Evolutionary conservation across 2,329 filamentous ascomycete species (phyloP).

Genomic region (Penicillium hesseltinei): DNA sequence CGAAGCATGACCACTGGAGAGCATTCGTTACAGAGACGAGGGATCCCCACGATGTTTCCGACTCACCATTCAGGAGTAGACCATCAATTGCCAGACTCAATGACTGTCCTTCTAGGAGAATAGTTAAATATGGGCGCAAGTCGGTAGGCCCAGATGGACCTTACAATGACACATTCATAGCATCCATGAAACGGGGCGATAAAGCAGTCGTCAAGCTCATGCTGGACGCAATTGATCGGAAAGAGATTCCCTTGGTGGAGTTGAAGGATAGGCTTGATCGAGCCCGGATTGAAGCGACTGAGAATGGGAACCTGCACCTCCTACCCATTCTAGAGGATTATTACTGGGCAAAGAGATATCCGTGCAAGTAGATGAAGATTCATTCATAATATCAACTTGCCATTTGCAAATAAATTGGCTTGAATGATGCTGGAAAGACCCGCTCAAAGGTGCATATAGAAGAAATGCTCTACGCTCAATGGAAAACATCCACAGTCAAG

Average conservation of each 20-base stretch:
- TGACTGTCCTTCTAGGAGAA: no score
- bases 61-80: background rate
- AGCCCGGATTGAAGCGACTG: background rate
- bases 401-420: background rate
- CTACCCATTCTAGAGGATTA: background rate
- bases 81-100: background rate
- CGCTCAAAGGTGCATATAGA: background rate
- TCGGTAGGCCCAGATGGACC: background rate
- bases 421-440: background rate
- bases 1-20: background rate
- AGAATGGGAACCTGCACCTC: background rate
- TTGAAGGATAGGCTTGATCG: background rate
- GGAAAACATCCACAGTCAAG: background rate
- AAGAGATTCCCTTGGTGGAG: background rate
- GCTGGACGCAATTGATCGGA: background rate
- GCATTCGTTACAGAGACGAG: background rate
- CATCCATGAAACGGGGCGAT: background rate
- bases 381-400: background rate
- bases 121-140: background rate
- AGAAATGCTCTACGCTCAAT: background rate
- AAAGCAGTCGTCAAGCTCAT: background rate
- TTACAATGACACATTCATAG: background rate
- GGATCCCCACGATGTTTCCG: background rate
- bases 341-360: background rate
- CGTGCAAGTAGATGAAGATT: background rate